phyloP scores from a whole-genome alignment of 225 moss, liverwort and hornwort species.

The Polytrichum formosum region DNA sequence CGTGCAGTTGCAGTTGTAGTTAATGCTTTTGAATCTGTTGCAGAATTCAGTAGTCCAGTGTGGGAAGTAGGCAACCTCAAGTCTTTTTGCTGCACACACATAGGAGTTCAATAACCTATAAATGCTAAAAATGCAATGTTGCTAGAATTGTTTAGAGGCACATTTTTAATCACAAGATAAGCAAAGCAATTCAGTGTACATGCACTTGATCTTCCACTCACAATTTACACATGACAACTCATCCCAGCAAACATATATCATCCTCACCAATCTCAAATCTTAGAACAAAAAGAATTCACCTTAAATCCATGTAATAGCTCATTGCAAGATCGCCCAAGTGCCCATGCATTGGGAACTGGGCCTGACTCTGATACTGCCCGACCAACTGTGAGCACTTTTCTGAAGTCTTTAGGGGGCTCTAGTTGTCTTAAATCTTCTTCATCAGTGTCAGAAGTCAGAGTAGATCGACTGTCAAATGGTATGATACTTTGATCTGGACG shows the following conservation, averaged over 20 bases:
- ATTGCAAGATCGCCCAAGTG: slow-evolving; percentile 41
- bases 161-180: too few relatives aligned
- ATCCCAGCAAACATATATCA: too few relatives aligned
- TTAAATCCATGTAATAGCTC: slow-evolving; percentile 34
- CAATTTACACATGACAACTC: too few relatives aligned
- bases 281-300: slow-evolving; percentile 14
- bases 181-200: too few relatives aligned
- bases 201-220: too few relatives aligned
- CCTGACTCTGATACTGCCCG: slow-evolving; percentile 18
- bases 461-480: slow-evolving; percentile 33
- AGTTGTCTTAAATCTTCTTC: slow-evolving; percentile 33
- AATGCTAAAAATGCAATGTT: too few relatives aligned
- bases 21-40: slow-evolving; percentile 20
- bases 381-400: slow-evolving; percentile 28
- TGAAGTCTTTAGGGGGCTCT: slow-evolving; percentile 26
- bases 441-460: slow-evolving; percentile 43
- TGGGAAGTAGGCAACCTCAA: slow-evolving; percentile 14
- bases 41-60: slow-evolving; percentile 17
- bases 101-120: background rate
- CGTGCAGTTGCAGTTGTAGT: slow-evolving; percentile 19
- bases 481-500: slow-evolving; percentile 33
- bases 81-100: slow-evolving; percentile 31
- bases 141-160: too few relatives aligned
- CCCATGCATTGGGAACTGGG: slow-evolving; percentile 48
- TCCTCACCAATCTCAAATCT: too few relatives aligned